These are phyloP conservation scores for Thermochaetoides thermophila DNA, from an alignment of 495 filamentous ascomycete genomes.

Conservation along the genomic window DNA sequence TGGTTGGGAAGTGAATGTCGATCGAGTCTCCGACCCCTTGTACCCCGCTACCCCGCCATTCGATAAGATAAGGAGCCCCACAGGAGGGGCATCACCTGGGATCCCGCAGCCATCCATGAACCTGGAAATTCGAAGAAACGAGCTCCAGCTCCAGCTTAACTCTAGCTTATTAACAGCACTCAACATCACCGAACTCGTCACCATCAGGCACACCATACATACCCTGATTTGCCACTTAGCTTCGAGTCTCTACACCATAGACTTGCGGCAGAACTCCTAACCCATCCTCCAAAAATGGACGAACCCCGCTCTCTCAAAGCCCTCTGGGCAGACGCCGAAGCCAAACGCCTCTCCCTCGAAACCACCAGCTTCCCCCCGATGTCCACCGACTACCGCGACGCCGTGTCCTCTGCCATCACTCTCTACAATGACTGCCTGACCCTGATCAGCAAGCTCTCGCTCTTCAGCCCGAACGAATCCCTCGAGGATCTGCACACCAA, in stretches of 20 bases:
- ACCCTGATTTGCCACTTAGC: too few species aligned
- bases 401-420: constrained; percentile 48
- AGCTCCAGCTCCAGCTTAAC: too few species aligned
- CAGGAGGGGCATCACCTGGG: background rate
- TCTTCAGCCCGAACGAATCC: constrained; percentile 85
- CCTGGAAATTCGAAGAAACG: too few species aligned
- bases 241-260: constrained; percentile 1
- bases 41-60: constrained; percentile 4
- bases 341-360: constrained; percentile 23
- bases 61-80: constrained; percentile 1
- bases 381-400: constrained; percentile 47
- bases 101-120: too few species aligned
- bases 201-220: background rate
- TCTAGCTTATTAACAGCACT: too few species aligned
- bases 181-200: background rate
- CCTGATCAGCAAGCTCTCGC: constrained; percentile 50
- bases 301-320: constrained; percentile 28
- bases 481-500: constrained; percentile 75
- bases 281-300: too few species aligned
- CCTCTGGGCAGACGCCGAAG: constrained; percentile 41
- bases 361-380: constrained; percentile 28
- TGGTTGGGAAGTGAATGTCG: too few species aligned
- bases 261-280: background rate
- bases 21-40: too few species aligned
- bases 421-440: constrained; percentile 58